Conservation (phyloP, 306 rosid genomes). For the Malus sieversii region DNA sequence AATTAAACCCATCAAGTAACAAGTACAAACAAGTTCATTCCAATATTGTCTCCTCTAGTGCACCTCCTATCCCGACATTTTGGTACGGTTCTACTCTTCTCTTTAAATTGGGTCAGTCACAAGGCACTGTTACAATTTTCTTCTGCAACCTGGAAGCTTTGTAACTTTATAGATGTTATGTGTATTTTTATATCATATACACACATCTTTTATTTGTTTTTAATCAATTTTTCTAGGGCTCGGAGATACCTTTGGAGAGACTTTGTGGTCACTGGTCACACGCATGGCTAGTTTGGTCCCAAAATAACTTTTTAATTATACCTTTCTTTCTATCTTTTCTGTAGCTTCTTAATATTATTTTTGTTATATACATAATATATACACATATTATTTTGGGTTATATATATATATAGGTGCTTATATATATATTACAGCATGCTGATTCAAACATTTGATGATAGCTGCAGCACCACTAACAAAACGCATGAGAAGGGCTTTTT, state of each 20-base stretch:
- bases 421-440: slow-evolving; percentile 18
- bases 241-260: slow-evolving; percentile 24
- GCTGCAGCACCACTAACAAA: slow-evolving; percentile 47
- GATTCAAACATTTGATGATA: slow-evolving; percentile 94
- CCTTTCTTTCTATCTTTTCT: slow-evolving; percentile 1
- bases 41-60: slow-evolving; percentile 33
- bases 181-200: not conserved
- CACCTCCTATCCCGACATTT: slow-evolving; percentile 33
- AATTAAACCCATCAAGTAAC: not conserved
- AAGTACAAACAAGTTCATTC: slow-evolving; percentile 41
- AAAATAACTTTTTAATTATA: not conserved
- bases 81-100: slow-evolving; percentile 26
- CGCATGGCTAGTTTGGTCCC: slow-evolving; percentile 76
- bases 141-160: slow-evolving; percentile 1
- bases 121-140: slow-evolving; percentile 35
- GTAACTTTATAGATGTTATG: slow-evolving; percentile 1
- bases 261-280: slow-evolving; percentile 85
- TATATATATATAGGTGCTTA: not conserved
- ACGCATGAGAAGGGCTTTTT: slow-evolving; percentile 34
- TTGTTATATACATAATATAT: not conserved
- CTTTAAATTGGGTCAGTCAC: slow-evolving; percentile 44
- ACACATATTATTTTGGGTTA: not conserved
- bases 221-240: not conserved
- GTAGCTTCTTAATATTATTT: not conserved
- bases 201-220: not conserved